phyloP scores from a whole-genome alignment of 345 rosid species.

The Erucastrum elatum region DNA sequence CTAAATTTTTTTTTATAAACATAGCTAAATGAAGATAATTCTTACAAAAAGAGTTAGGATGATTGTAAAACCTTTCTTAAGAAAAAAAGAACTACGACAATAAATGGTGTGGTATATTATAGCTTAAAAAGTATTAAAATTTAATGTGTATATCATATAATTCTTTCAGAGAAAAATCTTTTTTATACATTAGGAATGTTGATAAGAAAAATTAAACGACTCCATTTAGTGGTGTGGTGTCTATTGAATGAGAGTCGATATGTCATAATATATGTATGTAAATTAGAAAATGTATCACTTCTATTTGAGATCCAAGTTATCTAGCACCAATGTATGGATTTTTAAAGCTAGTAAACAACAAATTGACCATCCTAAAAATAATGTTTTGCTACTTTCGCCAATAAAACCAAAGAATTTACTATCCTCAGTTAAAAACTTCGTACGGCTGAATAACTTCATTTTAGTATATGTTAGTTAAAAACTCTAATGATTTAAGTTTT shows the following conservation, averaged over 20 bases:
- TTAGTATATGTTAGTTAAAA: not conserved
- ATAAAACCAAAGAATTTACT: not conserved
- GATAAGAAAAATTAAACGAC: not conserved
- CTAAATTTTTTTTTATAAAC: not conserved
- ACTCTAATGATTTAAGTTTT: not conserved
- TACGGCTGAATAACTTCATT: not conserved
- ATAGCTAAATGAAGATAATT: not conserved
- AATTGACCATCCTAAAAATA: not conserved
- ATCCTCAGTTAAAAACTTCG: not conserved
- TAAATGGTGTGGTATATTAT: not conserved
- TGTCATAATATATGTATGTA: not conserved
- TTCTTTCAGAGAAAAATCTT: not conserved
- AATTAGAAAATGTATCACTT: not conserved
- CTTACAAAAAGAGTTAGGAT: not conserved
- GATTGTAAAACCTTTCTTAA: too few relatives aligned
- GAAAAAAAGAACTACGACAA: not conserved
- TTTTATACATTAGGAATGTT: not conserved
- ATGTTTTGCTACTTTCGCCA: not conserved
- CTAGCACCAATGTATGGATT: not conserved
- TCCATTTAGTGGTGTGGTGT: not conserved
- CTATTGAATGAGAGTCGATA: not conserved
- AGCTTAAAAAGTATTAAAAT: not conserved
- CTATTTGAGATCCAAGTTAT: not conserved
- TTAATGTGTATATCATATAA: slow-evolving; percentile 4
- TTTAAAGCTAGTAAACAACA: not conserved